Percentiles rank a stretch among this genome's conserved stretches.
Evolutionary conservation across 1,284 basidiomycete genomes (phyloP).

Genomic region (Malassezia cuniculi): DNA sequence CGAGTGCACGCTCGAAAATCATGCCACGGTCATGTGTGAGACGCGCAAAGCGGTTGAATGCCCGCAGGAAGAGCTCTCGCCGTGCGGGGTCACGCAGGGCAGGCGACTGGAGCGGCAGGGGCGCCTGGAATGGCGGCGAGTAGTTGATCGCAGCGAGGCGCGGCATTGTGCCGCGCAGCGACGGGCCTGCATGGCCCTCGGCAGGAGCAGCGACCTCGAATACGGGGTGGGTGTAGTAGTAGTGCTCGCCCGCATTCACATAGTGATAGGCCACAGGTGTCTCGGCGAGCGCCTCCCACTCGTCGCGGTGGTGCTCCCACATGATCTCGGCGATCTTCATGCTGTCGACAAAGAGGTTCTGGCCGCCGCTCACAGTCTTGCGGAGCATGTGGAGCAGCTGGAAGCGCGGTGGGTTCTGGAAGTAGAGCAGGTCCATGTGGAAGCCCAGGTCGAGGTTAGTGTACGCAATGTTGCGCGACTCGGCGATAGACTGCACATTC

Average conservation of each 20-base stretch:
- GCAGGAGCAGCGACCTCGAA: slow-evolving; percentile 53
- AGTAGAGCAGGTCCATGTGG: slow-evolving; percentile 62
- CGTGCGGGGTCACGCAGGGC: slow-evolving; percentile 11
- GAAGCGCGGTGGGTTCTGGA: slow-evolving; percentile 61
- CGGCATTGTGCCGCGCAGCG: slow-evolving; percentile 22
- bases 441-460: slow-evolving; percentile 77
- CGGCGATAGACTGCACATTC: slow-evolving; percentile 65
- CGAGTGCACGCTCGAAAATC: slow-evolving; percentile 57
- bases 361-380: slow-evolving; percentile 62
- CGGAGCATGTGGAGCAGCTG: slow-evolving; percentile 75
- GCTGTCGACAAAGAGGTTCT: slow-evolving; percentile 77
- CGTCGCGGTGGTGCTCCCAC: slow-evolving; percentile 49
- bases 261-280: slow-evolving; percentile 80
- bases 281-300: slow-evolving; percentile 55
- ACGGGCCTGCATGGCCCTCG: slow-evolving; percentile 22
- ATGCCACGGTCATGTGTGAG: slow-evolving; percentile 54
- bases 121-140: slow-evolving; percentile 88
- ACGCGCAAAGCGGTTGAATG: slow-evolving; percentile 56
- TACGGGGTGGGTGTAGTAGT: slow-evolving; percentile 65
- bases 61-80: slow-evolving; percentile 42
- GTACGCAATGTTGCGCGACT: slow-evolving; percentile 80
- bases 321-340: slow-evolving; percentile 58
- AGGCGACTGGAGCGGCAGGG: slow-evolving; percentile 44
- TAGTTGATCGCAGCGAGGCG: slow-evolving; percentile 58
- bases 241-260: slow-evolving; percentile 74